Conservation (phyloP, 768 basidiomycete genomes). For the Mycena leptocephala region DNA sequence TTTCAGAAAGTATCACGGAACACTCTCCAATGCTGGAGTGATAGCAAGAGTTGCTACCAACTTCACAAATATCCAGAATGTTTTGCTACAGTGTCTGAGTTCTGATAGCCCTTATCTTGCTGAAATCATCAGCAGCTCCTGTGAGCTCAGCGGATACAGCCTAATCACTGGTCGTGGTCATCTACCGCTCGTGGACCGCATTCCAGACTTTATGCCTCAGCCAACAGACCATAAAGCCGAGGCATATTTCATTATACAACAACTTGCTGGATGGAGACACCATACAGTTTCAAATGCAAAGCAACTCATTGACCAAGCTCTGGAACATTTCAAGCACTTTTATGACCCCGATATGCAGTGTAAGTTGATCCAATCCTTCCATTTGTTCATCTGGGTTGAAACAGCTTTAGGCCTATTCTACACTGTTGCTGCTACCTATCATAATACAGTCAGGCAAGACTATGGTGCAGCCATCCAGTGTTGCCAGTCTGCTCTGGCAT, state of each 20-base stretch:
- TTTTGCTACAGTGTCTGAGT: background rate
- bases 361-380: background rate
- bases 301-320: background rate
- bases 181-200: background rate
- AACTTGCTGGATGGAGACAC: background rate
- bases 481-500: background rate
- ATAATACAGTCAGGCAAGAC: background rate
- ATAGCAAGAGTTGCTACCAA: background rate
- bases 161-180: background rate
- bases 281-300: background rate
- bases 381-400: background rate
- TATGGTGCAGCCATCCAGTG: background rate
- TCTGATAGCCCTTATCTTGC: background rate
- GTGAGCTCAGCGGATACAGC: background rate
- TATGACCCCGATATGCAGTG: background rate
- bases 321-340: background rate
- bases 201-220: background rate
- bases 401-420: background rate
- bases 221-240: background rate
- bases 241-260: background rate
- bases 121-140: background rate
- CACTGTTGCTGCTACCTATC: background rate
- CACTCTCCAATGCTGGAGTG: background rate
- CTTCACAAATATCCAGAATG: background rate
- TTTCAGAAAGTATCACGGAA: background rate